Evolutionary conservation across 257 asterid species (phyloP), one percentile per base, ranked within the genome.

Genomic region (Phtheirospermum japonicum): DNA sequence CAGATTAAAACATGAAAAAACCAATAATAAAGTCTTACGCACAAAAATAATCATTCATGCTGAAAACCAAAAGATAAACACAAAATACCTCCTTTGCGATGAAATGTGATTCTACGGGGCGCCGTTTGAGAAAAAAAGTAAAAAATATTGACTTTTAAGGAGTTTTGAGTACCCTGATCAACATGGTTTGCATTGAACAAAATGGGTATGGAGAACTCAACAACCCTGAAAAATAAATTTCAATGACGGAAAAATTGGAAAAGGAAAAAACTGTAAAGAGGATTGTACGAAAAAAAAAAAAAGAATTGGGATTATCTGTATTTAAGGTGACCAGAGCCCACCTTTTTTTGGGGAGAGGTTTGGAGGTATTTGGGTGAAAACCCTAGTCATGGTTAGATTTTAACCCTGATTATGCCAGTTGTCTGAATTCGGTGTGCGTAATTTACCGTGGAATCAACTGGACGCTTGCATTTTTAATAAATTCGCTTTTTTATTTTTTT

Each of bases 341-440:
- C 76, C 77, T 59, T 40, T 57, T 33, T 36, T 62, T 18, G 53
- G 62, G 37, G 57, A 32, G 65, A n/a, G n/a, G n/a, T n/a, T n/a
- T n/a, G n/a, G 68, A 31, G 52, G 59, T 11, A 32, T 51, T 11
- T 23, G 70, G 43, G 64, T 71, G 32, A 46, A 74, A 76, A 78
- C 77, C 72, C 74, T 51, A 77, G 67, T 73, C 67, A 37, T 67
- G 76, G 75, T 75, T 79, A 62, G 50, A 50, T 61, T 70, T 17
- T 74, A 49, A 72, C 66, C 52, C n/a, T 64, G 76, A 57, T 76
- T 63, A 58, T 11, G 19, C 33, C 55, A 42, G 33, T 65, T 43
- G 46, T 59, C 40, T 62, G 56, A 53, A 58, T 73, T 46, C 46
- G 68, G 54, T 49, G 34, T 14, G 19, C 20, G 39, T 49, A 63